These are phyloP conservation scores for Pseudopithomyces maydicus DNA, from an alignment of 2,329 filamentous ascomycete species.

Conservation along the genomic window DNA sequence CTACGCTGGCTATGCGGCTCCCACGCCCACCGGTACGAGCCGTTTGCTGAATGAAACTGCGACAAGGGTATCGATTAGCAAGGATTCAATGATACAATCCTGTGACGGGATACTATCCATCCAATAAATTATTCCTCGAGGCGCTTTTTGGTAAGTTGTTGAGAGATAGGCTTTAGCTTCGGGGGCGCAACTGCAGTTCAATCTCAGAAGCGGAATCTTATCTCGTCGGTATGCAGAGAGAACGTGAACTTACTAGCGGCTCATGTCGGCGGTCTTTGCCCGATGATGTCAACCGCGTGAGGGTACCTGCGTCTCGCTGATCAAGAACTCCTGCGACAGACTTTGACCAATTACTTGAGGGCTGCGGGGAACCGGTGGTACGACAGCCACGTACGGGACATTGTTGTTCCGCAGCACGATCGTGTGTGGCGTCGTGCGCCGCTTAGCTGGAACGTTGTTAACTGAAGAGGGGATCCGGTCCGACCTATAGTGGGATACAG, in stretches of 20 bases:
- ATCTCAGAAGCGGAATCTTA: neutral
- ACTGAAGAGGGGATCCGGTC: neutral
- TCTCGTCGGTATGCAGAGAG: neutral
- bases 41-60: constrained; percentile 4
- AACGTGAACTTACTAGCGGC: neutral
- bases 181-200: neutral
- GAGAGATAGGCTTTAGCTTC: neutral
- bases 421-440: neutral
- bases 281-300: neutral
- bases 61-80: neutral
- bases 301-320: neutral
- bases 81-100: neutral
- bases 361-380: neutral
- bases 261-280: neutral
- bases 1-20: neutral
- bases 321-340: neutral
- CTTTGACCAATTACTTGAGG: neutral
- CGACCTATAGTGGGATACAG: neutral
- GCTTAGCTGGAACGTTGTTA: neutral
- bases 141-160: neutral
- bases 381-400: neutral
- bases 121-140: neutral
- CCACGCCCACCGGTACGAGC: constrained; percentile 7
- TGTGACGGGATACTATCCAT: neutral
- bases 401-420: neutral